These are phyloP conservation scores for Cadophora sp. DNA, from an alignment of 2,329 filamentous ascomycete species.

Conservation along the genomic window DNA sequence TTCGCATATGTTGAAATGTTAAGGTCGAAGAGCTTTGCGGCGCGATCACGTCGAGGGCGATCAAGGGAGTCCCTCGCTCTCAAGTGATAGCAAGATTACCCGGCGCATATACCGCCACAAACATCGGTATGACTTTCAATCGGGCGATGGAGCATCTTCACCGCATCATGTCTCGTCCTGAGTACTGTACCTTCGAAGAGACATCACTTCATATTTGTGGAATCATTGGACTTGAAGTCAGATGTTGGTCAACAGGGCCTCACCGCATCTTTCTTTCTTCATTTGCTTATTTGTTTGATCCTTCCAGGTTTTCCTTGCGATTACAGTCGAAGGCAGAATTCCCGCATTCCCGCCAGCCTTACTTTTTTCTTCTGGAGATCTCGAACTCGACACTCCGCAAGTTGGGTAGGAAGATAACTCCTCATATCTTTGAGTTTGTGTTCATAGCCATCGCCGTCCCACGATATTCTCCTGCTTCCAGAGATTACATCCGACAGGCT, in stretches of 20 bases:
- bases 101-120: conserved; percentile 12
- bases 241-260: background rate
- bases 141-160: conserved; percentile 17
- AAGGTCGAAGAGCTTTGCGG: background rate
- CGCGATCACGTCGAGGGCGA: background rate
- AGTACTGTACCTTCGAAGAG: background rate
- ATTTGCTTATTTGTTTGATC: background rate
- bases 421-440: background rate
- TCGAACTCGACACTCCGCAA: background rate
- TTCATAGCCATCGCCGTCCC: background rate
- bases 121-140: background rate
- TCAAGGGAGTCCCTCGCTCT: conserved; percentile 13
- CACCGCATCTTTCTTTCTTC: conserved; percentile 4
- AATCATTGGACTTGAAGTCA: background rate
- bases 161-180: conserved; percentile 5
- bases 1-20: conserved; percentile 20
- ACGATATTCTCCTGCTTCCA: background rate
- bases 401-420: background rate
- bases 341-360: conserved; percentile 7
- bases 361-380: background rate
- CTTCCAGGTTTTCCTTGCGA: background rate
- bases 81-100: conserved; percentile 19
- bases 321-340: background rate
- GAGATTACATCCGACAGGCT: background rate
- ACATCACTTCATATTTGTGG: background rate